These are phyloP conservation scores for Schoenoplectus triqueter DNA, from an alignment of 202 grass and related monocot species.

Conservation along the genomic window DNA sequence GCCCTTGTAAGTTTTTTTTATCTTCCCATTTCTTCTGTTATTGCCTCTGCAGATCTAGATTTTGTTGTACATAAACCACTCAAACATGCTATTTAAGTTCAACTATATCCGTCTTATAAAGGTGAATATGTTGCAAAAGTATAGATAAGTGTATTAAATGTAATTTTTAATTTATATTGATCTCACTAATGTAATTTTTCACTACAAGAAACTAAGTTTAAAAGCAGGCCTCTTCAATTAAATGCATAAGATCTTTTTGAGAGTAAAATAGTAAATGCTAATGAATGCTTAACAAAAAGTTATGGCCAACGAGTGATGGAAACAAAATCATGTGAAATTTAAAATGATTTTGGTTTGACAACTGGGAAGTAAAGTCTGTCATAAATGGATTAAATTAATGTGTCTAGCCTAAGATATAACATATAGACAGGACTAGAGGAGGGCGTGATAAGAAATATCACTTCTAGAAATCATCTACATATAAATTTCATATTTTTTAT, in stretches of 20 bases:
- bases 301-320: not conserved
- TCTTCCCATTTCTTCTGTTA: not conserved
- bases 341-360: not conserved
- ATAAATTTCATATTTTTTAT: not conserved
- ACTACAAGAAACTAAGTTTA: not conserved
- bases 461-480: not conserved
- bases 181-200: not conserved
- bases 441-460: too few relatives aligned
- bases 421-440: too few relatives aligned
- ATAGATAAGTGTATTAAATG: not conserved
- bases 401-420: not conserved
- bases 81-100: not conserved
- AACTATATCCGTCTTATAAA: not conserved
- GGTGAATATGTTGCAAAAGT: not conserved
- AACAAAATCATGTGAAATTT: constrained; percentile 15
- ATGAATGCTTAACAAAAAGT: not conserved
- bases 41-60: not conserved
- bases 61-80: not conserved
- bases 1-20: not conserved
- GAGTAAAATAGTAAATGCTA: constrained; percentile 15
- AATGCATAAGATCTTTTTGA: constrained; percentile 3
- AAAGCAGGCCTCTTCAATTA: not conserved
- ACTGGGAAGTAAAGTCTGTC: not conserved
- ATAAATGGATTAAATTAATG: constrained; percentile 23
- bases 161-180: not conserved